Evolutionary conservation across 2,329 filamentous ascomycete genomes (phyloP).

Genomic region (Akanthomyces uredinophilus): DNA sequence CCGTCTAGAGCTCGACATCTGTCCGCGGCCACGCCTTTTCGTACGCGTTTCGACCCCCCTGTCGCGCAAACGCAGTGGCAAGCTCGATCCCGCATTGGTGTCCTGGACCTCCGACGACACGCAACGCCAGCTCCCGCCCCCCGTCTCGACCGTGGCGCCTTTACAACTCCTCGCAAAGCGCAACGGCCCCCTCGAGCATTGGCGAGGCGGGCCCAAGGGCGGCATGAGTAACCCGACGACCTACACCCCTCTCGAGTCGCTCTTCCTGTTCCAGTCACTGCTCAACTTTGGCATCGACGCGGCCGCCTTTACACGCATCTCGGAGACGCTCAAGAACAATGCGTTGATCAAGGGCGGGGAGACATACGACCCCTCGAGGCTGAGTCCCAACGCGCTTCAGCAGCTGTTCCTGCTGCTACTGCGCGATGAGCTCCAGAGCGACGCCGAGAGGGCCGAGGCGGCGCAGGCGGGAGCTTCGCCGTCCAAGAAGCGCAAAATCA

Average conservation of each 20-base stretch:
- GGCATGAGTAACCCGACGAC: conserved; percentile 54
- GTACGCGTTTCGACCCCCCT: background rate
- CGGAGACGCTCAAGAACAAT: conserved; percentile 69
- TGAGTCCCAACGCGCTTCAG: conserved; percentile 73
- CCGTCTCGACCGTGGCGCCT: conserved; percentile 44
- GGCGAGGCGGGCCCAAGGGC: conserved; percentile 47
- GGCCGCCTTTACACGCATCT: conserved; percentile 65
- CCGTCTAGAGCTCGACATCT: background rate
- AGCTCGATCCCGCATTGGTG: conserved; percentile 4
- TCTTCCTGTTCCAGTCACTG: conserved; percentile 79
- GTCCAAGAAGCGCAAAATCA: conserved; percentile 70
- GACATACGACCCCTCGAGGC: conserved; percentile 66
- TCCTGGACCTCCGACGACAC: background rate
- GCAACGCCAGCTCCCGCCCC: background rate
- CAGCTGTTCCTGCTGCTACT: conserved; percentile 73
- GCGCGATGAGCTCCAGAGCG: conserved; percentile 62
- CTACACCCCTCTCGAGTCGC: conserved; percentile 81
- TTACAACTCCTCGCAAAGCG: conserved; percentile 48
- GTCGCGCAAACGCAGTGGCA: background rate
- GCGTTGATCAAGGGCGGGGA: conserved; percentile 64
- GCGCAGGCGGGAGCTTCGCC: conserved; percentile 38
- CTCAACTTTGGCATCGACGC: conserved; percentile 61
- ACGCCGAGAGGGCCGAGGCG: conserved; percentile 36
- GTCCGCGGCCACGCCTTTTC: background rate
- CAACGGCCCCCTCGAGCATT: conserved; percentile 50